These are phyloP conservation scores for Berkeleyomyces rouxiae DNA, from an alignment of 2,329 filamentous ascomycete genomes.

Conservation along the genomic window DNA sequence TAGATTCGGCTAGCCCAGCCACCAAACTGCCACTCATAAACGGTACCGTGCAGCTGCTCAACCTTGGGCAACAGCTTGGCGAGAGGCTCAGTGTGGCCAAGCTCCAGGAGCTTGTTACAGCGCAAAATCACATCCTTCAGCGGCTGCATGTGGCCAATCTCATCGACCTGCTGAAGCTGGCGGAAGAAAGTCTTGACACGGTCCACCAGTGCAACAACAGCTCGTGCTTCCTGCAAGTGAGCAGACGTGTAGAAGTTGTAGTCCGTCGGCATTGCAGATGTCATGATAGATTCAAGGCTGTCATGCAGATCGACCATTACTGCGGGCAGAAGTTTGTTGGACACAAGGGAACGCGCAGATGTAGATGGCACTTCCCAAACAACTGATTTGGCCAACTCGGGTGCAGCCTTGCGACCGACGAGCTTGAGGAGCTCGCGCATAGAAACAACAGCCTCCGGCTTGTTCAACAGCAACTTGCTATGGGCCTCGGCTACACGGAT, in stretches of 20 bases:
- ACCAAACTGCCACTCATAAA: constrained; percentile 84
- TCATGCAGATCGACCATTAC: constrained; percentile 50
- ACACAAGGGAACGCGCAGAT: constrained; percentile 21
- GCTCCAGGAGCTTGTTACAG: constrained; percentile 58
- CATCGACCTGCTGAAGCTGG: constrained; percentile 48
- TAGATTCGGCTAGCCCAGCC: constrained; percentile 72
- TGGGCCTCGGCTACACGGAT: constrained; percentile 46
- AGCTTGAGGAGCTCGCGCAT: constrained; percentile 30
- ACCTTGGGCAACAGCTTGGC: constrained; percentile 72
- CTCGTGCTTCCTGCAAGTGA: constrained; percentile 60
- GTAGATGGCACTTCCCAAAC: constrained; percentile 14
- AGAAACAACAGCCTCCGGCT: constrained; percentile 24
- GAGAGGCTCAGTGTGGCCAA: constrained; percentile 66
- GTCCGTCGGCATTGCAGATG: constrained; percentile 22
- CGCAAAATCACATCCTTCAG: constrained; percentile 61
- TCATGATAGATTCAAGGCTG: constrained; percentile 30
- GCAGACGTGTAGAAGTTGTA: constrained; percentile 86
- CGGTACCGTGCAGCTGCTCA: constrained; percentile 68
- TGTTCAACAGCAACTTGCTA: constrained; percentile 31
- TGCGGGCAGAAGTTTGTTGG: constrained; percentile 43
- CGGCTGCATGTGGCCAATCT: constrained; percentile 56
- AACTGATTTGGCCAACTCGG: constrained; percentile 16
- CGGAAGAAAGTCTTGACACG: constrained; percentile 56
- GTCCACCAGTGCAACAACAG: constrained; percentile 51
- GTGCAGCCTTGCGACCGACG: constrained; percentile 25